Evolutionary conservation across 306 rosid genomes (phyloP).

Genomic region (Luffa aegyptiaca): DNA sequence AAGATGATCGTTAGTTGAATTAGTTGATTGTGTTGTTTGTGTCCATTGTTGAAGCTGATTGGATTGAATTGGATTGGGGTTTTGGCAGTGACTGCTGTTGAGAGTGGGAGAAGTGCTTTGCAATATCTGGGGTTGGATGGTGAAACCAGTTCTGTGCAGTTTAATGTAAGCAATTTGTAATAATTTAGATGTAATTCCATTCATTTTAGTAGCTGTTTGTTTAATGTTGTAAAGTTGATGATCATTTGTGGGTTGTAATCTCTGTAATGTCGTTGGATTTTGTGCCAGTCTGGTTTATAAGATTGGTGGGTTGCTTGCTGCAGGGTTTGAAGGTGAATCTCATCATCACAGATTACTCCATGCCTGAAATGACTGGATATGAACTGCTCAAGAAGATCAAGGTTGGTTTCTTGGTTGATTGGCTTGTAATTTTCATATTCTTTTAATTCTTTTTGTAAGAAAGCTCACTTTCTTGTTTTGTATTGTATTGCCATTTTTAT

Average conservation of each 20-base stretch:
- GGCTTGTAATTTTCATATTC: background rate
- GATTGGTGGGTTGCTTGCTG: constrained; percentile 6
- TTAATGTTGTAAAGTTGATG: background rate
- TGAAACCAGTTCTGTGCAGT: constrained; percentile 41
- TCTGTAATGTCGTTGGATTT: background rate
- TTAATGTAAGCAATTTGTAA: constrained; percentile 45
- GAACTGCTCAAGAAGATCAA: constrained; percentile 86
- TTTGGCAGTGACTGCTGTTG: constrained; percentile 79
- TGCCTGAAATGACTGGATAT: constrained; percentile 99
- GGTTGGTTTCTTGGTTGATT: constrained; percentile 26
- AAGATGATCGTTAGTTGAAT: background rate
- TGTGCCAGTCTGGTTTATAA: background rate
- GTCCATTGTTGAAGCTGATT: background rate
- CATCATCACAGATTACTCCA: constrained; percentile 89
- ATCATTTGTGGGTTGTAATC: background rate
- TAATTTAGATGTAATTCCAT: too few species aligned
- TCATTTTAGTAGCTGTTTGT: background rate
- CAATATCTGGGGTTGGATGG: constrained; percentile 88
- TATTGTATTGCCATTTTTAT: too few species aligned
- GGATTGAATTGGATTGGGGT: background rate
- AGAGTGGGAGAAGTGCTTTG: constrained; percentile 87
- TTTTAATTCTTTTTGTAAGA: background rate
- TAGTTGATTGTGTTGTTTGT: background rate
- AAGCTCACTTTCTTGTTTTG: background rate
- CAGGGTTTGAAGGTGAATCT: constrained; percentile 83